phyloP scores from a whole-genome alignment of 495 filamentous ascomycete species.

The Tetracladium setigerum region DNA sequence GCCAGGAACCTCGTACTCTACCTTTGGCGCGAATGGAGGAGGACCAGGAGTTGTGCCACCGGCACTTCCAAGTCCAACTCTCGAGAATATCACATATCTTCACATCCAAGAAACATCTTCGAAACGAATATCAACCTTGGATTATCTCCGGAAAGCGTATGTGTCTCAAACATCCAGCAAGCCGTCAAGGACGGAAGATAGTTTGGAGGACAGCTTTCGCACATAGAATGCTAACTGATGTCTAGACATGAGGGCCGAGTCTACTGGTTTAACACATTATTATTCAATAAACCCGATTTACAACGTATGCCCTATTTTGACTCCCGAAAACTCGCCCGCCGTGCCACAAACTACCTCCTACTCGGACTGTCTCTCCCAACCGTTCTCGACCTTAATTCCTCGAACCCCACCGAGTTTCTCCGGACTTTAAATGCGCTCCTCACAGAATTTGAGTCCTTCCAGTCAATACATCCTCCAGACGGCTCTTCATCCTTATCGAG shows the following conservation, averaged over 20 bases:
- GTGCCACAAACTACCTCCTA: constrained; percentile 85
- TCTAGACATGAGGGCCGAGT: constrained; percentile 81
- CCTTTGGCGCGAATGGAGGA: constrained; percentile 9
- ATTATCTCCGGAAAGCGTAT: constrained; percentile 87
- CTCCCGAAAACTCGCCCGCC: constrained; percentile 68
- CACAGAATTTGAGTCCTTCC: constrained; percentile 86
- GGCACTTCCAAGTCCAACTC: constrained; percentile 53
- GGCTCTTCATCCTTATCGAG: constrained; percentile 65
- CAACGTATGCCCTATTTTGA: constrained; percentile 79
- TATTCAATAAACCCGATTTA: constrained; percentile 80
- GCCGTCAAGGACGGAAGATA: neutral
- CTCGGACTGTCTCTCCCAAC: constrained; percentile 86
- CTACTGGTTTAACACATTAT: constrained; percentile 96
- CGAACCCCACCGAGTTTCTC: constrained; percentile 74
- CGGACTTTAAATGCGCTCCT: constrained; percentile 80
- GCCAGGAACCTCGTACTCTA: constrained; percentile 15
- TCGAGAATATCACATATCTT: constrained; percentile 49
- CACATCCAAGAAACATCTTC: constrained; percentile 84
- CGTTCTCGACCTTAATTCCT: constrained; percentile 76
- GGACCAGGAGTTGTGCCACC: constrained; percentile 4
- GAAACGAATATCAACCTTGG: constrained; percentile 92
- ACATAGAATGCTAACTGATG: neutral
- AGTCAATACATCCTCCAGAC: constrained; percentile 72
- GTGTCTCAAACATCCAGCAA: constrained; percentile 23
- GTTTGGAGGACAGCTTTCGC: neutral